Evolutionary conservation across 108 stramenopile genomes (phyloP), one percentile per base, ranked within the genome.

Genomic region (Parmales sp.): DNA sequence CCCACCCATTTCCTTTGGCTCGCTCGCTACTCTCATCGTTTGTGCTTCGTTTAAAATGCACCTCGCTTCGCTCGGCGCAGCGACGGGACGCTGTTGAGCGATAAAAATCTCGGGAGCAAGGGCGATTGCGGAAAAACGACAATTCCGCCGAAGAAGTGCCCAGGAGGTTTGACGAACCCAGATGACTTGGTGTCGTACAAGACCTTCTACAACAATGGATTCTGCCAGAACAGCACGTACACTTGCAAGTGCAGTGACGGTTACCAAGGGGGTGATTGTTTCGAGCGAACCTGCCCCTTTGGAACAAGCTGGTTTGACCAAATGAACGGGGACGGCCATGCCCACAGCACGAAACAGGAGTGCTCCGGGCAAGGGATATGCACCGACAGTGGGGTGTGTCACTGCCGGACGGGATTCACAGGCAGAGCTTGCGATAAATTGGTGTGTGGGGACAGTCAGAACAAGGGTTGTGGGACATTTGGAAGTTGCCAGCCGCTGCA

Each of bases 51-150:
- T n/a, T n/a, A n/a, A n/a, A n/a, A n/a, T n/a, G n/a, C n/a, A n/a
- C n/a, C n/a, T n/a, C n/a, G n/a, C n/a, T n/a, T n/a, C n/a, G n/a
- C n/a, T 20, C 13, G 18, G 4, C 25, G 54, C 31, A 11, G 54
- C 5, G 13, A 70, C 64, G 73, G 37, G 0, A 34, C 36, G 46
- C 69, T 72, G 22, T 72, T 79, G 20, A 78, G 69, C 20, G 77
- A 81, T 69, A 73, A 73, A 18, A 72, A 73, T 28, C 71, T 71
- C 29, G 80, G 80, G 3, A 37, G 44, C 23, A 75, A 76, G 25
- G 80, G 76, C 4, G 80, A 81, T 69, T 81, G 80, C 39, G 80
- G 80, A 1, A 72, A 77, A 31, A 64, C 75, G 37, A 43, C 66
- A 4, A 70, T 73, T 7, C 60, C 77, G 18, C 68, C 76, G 36